Conservation (phyloP, 2,329 filamentous ascomycete genomes). For the Colletotrichum shisoi region DNA sequence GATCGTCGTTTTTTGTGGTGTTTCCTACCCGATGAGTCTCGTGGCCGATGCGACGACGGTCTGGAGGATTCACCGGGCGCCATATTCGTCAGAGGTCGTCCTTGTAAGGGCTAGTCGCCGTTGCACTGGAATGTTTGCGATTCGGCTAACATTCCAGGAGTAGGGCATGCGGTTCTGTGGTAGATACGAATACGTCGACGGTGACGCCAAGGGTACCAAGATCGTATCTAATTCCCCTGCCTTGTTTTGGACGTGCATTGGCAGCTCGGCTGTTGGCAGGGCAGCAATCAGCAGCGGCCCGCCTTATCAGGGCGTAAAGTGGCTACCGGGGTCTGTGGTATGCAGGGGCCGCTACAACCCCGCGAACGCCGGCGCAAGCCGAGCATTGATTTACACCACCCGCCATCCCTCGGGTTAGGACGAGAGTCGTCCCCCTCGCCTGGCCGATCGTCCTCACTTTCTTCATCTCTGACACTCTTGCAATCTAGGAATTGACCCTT, state of each 20-base stretch:
- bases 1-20: conserved; percentile 50
- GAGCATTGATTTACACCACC: conserved; percentile 40
- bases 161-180: not conserved
- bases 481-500: conserved; percentile 11
- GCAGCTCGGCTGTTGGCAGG: conserved; percentile 49
- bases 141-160: conserved; percentile 21
- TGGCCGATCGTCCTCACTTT: conserved; percentile 21
- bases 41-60: conserved; percentile 45
- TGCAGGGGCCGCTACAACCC: conserved; percentile 35
- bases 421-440: conserved; percentile 27
- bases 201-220: conserved; percentile 36
- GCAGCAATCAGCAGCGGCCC: conserved; percentile 50
- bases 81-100: conserved; percentile 47
- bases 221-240: conserved; percentile 30
- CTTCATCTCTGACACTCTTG: conserved; percentile 14
- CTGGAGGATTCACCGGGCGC: conserved; percentile 49
- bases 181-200: conserved; percentile 8
- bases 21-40: conserved; percentile 47
- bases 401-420: conserved; percentile 34
- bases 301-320: conserved; percentile 43
- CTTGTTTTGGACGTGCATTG: conserved; percentile 42
- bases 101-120: conserved; percentile 11
- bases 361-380: conserved; percentile 42
- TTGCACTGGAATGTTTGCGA: conserved; percentile 29
- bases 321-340: conserved; percentile 17